A percentile compares a stretch with the other conserved stretches of the same genome.
Evolutionary conservation across 192 early-diverging fungal species (phyloP).

Genomic region (Kickxella alabastrina): DNA sequence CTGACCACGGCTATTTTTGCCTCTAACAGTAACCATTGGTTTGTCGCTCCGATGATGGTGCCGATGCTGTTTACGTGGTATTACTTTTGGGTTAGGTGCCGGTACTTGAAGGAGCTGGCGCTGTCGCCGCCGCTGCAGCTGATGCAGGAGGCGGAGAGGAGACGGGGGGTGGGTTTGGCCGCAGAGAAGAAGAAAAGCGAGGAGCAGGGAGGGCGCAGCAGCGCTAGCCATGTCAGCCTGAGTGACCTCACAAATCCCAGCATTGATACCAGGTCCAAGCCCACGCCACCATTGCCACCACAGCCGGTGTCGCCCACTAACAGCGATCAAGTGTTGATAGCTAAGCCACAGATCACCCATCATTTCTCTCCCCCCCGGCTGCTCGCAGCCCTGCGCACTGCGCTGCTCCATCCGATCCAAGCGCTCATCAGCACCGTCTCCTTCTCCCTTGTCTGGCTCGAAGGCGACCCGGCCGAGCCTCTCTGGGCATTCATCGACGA

Average conservation of each 20-base stretch:
- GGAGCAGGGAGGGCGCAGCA: neutral
- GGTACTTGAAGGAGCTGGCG: slow-evolving; percentile 15
- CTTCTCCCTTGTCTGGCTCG: slow-evolving; percentile 10
- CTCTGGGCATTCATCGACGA: slow-evolving; percentile 44
- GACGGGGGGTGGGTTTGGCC: slow-evolving; percentile 16
- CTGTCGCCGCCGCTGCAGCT: slow-evolving; percentile 44
- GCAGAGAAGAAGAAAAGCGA: neutral
- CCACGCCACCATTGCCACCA: neutral
- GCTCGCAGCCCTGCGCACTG: neutral
- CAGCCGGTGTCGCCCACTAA: neutral
- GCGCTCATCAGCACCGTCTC: slow-evolving; percentile 20
- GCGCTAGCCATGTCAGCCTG: too few relatives aligned
- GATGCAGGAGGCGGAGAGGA: slow-evolving; percentile 40
- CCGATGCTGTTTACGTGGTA: slow-evolving; percentile 44
- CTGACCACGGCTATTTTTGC: slow-evolving; percentile 62
- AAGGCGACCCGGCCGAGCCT: slow-evolving; percentile 34
- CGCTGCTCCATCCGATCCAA: slow-evolving; percentile 19
- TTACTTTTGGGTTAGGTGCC: slow-evolving; percentile 42
- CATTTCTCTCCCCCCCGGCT: slow-evolving; percentile 8
- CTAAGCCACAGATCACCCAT: slow-evolving; percentile 2
- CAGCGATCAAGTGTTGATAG: slow-evolving; percentile 13
- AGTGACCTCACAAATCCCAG: too few relatives aligned
- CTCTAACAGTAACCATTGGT: slow-evolving; percentile 52
- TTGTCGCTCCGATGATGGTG: slow-evolving; percentile 42
- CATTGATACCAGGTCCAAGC: neutral